Conservation (phyloP, 371 early-diverging fungal species). For the Mucor lusitanicus region DNA sequence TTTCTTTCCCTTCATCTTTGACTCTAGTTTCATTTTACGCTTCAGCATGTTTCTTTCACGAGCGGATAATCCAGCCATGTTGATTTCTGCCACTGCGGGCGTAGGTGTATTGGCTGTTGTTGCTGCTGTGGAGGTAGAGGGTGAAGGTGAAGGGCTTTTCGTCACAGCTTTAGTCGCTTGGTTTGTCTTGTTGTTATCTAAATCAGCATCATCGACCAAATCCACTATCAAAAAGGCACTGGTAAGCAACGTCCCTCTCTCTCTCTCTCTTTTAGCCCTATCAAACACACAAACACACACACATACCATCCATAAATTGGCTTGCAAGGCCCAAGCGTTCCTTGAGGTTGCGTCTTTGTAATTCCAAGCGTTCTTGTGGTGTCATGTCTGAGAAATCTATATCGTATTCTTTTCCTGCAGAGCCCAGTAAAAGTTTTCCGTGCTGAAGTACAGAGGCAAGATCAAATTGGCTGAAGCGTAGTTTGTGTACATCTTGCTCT, state of each 20-base stretch:
- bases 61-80: slow-evolving; percentile 85
- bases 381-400: slow-evolving; percentile 79
- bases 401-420: slow-evolving; percentile 92
- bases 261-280: too few species aligned
- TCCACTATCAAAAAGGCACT: slow-evolving; percentile 55
- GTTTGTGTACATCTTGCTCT: slow-evolving; percentile 43
- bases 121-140: slow-evolving; percentile 26
- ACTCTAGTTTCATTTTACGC: slow-evolving; percentile 82
- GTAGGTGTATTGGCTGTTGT: slow-evolving; percentile 22
- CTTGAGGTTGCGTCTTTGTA: slow-evolving; percentile 82
- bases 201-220: slow-evolving; percentile 68
- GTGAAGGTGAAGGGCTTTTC: slow-evolving; percentile 37
- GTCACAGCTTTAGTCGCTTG: slow-evolving; percentile 21
- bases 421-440: slow-evolving; percentile 84
- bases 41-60: slow-evolving; percentile 89
- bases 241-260: not conserved
- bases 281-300: not conserved
- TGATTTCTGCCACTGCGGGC: slow-evolving; percentile 55
- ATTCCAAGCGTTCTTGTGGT: slow-evolving; percentile 81
- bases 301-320: slow-evolving; percentile 86
- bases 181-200: slow-evolving; percentile 32
- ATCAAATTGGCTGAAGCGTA: slow-evolving; percentile 82
- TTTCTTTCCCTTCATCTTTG: slow-evolving; percentile 73
- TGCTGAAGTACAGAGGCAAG: slow-evolving; percentile 78
- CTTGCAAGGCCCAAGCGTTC: slow-evolving; percentile 86